phyloP scores from a whole-genome alignment of 129 eudicot species.

The Tagetes patula region DNA sequence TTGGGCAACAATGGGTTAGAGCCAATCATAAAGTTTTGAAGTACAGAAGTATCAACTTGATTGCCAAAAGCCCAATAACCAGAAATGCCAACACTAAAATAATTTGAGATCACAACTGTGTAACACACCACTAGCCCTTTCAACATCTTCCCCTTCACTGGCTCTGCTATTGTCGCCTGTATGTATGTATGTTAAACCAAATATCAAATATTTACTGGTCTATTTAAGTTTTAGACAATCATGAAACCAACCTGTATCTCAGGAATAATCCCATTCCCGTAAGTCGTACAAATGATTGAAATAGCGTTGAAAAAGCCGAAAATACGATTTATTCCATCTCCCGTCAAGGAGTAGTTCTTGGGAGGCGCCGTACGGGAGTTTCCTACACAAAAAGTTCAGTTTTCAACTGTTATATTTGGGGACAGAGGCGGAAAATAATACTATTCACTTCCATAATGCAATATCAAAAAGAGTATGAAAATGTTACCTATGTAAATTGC shows the following conservation, averaged over 20 bases:
- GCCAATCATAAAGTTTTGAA: slow-evolving; percentile 54
- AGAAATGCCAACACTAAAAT: slow-evolving; percentile 71
- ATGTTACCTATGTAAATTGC: slow-evolving; percentile 61
- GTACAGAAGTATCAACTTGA: slow-evolving; percentile 49
- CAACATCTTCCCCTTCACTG: slow-evolving; percentile 71
- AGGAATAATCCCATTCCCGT: slow-evolving; percentile 79
- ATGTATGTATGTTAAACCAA: not conserved
- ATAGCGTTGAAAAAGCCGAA: slow-evolving; percentile 70
- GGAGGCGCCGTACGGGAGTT: slow-evolving; percentile 46
- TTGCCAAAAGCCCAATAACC: slow-evolving; percentile 92
- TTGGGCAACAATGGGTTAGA: slow-evolving; percentile 56
- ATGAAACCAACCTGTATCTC: slow-evolving; percentile 59
- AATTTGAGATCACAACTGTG: slow-evolving; percentile 55
- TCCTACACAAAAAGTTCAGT: slow-evolving; percentile 31
- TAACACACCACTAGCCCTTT: slow-evolving; percentile 69
- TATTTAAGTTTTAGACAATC: not conserved
- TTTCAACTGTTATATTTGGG: not conserved
- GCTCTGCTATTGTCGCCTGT: slow-evolving; percentile 80
- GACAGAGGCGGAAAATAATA: too few relatives aligned
- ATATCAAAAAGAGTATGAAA: not conserved
- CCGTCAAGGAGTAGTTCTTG: slow-evolving; percentile 48
- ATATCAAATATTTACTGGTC: not conserved
- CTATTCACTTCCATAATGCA: too few relatives aligned
- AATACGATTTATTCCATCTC: slow-evolving; percentile 43
- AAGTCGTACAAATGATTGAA: slow-evolving; percentile 68